A percentile compares a stretch with the other conserved stretches of the same genome.
These are phyloP conservation scores for Ogataea saltuana DNA, from an alignment of 805 yeast species.

Conservation along the genomic window DNA sequence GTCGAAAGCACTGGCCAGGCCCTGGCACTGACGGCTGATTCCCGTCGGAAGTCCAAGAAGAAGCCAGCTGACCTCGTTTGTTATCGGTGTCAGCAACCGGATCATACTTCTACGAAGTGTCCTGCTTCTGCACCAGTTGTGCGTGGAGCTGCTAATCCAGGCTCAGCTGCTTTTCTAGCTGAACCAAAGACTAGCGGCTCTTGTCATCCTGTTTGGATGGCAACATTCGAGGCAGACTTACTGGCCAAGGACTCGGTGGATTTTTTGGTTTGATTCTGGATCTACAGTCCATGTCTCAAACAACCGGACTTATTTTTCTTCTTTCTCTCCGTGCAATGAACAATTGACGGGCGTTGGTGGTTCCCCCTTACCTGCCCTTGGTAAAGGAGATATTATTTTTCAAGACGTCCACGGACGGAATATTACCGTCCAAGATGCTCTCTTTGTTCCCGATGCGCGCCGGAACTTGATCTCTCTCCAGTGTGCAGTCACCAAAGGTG, in stretches of 20 bases:
- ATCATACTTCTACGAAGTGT: constrained; percentile 1
- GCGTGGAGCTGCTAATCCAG: background rate
- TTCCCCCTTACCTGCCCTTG: background rate
- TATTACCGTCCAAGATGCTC: constrained; percentile 2
- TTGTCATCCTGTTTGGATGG: constrained; percentile 1
- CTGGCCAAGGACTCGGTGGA: background rate
- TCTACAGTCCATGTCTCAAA: constrained; percentile 4
- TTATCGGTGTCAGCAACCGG: constrained; percentile 3
- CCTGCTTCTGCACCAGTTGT: background rate
- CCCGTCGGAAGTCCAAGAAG: constrained; percentile 1
- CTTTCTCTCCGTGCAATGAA: background rate
- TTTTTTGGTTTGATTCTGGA: constrained; percentile 4
- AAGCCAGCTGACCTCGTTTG: background rate
- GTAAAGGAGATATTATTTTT: constrained; percentile 1
- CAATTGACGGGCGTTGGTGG: constrained; percentile 1
- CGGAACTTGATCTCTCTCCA: background rate
- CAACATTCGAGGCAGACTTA: constrained; percentile 4
- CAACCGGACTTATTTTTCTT: constrained; percentile 4
- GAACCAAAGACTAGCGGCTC: background rate
- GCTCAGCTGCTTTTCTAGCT: constrained; percentile 1
- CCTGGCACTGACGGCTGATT: constrained; percentile 2
- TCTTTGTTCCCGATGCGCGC: background rate
- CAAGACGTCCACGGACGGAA: background rate
- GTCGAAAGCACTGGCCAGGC: background rate
- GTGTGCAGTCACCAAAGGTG: background rate